Conservation (phyloP, 495 filamentous ascomycete species). For the Entonaema liquescens region DNA sequence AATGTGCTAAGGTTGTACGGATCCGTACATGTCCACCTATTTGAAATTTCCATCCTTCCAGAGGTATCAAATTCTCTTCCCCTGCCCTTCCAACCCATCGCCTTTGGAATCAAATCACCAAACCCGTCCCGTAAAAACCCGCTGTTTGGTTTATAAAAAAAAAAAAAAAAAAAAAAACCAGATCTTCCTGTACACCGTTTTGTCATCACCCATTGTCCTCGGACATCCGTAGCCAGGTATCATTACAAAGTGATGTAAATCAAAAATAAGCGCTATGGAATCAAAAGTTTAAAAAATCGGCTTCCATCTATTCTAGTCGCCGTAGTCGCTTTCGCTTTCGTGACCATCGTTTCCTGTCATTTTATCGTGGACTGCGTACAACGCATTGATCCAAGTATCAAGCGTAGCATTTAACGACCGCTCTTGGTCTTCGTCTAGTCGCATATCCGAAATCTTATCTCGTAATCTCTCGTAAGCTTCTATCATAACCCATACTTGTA, state of each 20-base stretch:
- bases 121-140: not conserved
- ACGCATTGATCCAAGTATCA: conserved; percentile 54
- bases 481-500: conserved; percentile 64
- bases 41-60: not conserved
- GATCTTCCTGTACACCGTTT: conserved; percentile 4
- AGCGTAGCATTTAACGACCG: conserved; percentile 48
- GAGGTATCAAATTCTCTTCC: conserved; percentile 2
- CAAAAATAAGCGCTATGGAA: not conserved
- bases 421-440: conserved; percentile 34
- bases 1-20: not conserved
- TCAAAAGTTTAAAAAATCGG: not conserved
- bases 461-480: conserved; percentile 58
- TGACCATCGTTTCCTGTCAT: conserved; percentile 42
- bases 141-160: not conserved
- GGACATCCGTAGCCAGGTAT: conserved; percentile 2
- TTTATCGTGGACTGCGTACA: conserved; percentile 54
- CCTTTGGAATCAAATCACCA: not conserved
- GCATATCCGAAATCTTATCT: conserved; percentile 46
- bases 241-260: conserved; percentile 16
- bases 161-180: not conserved
- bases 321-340: conserved; percentile 46
- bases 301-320: conserved; percentile 25
- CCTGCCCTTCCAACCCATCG: not conserved
- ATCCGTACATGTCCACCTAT: not conserved
- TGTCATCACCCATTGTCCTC: not conserved